Conservation (phyloP, 495 filamentous ascomycete genomes). For the Aspergillus incahuasiensis region DNA sequence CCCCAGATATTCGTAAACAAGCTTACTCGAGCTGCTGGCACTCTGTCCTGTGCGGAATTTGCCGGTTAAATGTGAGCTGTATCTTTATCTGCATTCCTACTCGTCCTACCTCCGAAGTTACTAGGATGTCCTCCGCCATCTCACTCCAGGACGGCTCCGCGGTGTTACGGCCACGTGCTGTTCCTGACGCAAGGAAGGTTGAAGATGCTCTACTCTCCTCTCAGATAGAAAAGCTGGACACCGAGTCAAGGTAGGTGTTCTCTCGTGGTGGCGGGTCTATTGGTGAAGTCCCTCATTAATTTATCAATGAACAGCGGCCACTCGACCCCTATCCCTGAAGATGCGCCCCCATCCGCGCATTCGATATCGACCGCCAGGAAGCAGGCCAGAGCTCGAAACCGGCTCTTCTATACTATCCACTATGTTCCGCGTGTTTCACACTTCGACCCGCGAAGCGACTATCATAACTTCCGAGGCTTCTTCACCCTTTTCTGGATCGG, state of each 20-base stretch:
- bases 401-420: constrained; percentile 93
- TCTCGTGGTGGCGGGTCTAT: background rate
- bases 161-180: constrained; percentile 30
- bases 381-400: constrained; percentile 76
- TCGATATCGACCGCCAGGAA: constrained; percentile 81
- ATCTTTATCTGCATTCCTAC: background rate
- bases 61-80: constrained; percentile 6
- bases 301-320: constrained; percentile 56
- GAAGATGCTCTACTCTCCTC: constrained; percentile 24
- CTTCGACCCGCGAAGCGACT: constrained; percentile 89
- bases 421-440: constrained; percentile 92
- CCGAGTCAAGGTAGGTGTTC: constrained; percentile 28
- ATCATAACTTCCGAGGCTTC: constrained; percentile 93
- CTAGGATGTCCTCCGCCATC: constrained; percentile 35
- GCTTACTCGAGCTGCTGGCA: background rate
- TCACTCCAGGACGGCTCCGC: constrained; percentile 24
- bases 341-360: constrained; percentile 85
- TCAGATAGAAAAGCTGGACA: constrained; percentile 21
- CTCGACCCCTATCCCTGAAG: constrained; percentile 82
- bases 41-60: background rate
- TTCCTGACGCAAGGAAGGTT: constrained; percentile 21
- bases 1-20: constrained; percentile 1
- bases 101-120: background rate
- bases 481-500: constrained; percentile 98
- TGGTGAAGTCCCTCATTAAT: background rate